A percentile compares a stretch with the other conserved stretches of the same genome.
Conservation (phyloP, 495 filamentous ascomycete species). For the Penicillium ochrochloron region DNA sequence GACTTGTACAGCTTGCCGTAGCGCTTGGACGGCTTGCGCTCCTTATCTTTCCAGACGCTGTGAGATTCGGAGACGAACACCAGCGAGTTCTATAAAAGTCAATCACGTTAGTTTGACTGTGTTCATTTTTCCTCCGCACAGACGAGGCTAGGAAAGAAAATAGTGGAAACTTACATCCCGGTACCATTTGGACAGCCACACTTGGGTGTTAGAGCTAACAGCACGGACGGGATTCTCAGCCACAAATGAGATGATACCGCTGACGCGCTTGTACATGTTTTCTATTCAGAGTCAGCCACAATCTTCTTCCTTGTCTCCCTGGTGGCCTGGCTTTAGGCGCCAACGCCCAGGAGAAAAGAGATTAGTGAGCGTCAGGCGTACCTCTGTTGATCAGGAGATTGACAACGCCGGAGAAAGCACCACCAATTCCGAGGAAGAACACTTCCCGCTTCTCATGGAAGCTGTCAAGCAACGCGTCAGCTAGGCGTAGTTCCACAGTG, state of each 20-base stretch:
- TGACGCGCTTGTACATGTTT: slow-evolving; percentile 55
- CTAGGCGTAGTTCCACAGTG: not conserved
- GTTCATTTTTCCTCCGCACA: not conserved
- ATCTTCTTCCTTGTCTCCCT: not conserved
- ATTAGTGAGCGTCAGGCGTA: slow-evolving; percentile 33
- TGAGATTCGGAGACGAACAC: slow-evolving; percentile 76
- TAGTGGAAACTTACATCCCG: slow-evolving; percentile 49
- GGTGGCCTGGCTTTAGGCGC: not conserved
- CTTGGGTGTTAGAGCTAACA: slow-evolving; percentile 66
- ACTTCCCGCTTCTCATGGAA: slow-evolving; percentile 69
- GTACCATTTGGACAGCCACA: slow-evolving; percentile 72
- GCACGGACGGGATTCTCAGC: slow-evolving; percentile 57
- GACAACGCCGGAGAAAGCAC: slow-evolving; percentile 70
- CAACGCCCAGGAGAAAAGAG: not conserved
- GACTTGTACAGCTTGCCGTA: slow-evolving; percentile 67
- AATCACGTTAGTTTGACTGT: not conserved
- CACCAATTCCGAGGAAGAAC: slow-evolving; percentile 83
- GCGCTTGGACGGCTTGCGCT: slow-evolving; percentile 67
- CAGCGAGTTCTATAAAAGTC: slow-evolving; percentile 57
- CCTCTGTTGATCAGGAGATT: slow-evolving; percentile 71
- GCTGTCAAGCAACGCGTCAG: slow-evolving; percentile 35
- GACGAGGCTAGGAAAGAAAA: not conserved
- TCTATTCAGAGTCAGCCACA: slow-evolving; percentile 38
- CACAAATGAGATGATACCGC: slow-evolving; percentile 61
- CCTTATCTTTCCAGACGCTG: slow-evolving; percentile 66